Base-by-base conservation (phyloP, 192 early-diverging fungal species). In the Coemansia sp. region DNA sequence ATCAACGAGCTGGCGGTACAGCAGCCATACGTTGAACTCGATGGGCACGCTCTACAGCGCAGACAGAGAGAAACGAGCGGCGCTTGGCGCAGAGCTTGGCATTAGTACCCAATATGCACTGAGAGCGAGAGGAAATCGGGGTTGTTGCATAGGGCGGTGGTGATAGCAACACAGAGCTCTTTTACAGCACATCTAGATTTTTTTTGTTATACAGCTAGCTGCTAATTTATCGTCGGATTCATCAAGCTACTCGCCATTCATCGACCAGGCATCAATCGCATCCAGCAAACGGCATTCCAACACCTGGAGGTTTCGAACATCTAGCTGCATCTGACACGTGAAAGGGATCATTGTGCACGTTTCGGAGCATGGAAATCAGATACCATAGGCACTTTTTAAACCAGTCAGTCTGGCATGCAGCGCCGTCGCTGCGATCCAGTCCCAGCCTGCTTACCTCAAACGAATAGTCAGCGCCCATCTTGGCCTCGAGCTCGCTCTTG, bases 1-100 rank as follows among this genome's bases (percentile, higher is more conserved):
- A 60, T 97, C 93, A 9, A 94, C 92, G 24, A 98, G 72, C 58
- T 90, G 88, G 26, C 94, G 90, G 76, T 89, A 98, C 7, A 98
- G 79, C 38, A 97, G 73, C 95, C 95, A 98, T 14, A 88, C 85
- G 52, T 94, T 97, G 81, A 90, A 98, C 73, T 98, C 95, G 55
- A 94, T 78, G 10, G 95, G 94, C 40, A 83, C 83, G n/a, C 64
- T 53, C 60, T 64, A 64, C 30, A 62, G 17, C 4, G 22, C 5
- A 50, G n/a, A n/a, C n/a, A n/a, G n/a, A n/a, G 36, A 38, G 29
- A 44, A 17, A 28, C 55, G 17, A 22, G 35, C 19, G 47, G n/a
- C 14, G 37, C 39, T 39, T 23, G 26, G 40, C 17, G 20, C 22
- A 24, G 10, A 23, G 25, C 27, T 45, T 45, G 27, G 26, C 42